Evolutionary conservation across 257 asterid genomes (phyloP).

Genomic region (Solanum pimpinellifolium): DNA sequence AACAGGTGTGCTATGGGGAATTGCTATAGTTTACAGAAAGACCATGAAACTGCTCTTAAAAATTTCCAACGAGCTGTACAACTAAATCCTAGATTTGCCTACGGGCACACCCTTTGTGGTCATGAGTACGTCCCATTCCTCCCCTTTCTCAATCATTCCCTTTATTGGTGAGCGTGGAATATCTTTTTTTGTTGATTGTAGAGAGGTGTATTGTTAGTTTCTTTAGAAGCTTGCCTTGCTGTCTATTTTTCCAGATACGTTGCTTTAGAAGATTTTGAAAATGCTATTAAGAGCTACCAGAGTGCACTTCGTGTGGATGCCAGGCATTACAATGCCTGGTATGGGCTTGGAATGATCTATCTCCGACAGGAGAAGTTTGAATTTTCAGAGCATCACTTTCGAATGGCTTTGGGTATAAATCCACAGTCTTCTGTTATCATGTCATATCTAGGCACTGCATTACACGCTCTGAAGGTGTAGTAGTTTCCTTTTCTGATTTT

Average conservation of each 20-base stretch:
- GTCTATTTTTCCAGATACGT: slow-evolving; percentile 49
- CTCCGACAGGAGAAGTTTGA: slow-evolving; percentile 88
- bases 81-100: slow-evolving; percentile 75
- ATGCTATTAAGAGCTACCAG: slow-evolving; percentile 74
- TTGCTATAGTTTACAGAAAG: slow-evolving; percentile 91
- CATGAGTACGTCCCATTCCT: slow-evolving; percentile 61
- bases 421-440: slow-evolving; percentile 85
- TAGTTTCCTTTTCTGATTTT: neutral
- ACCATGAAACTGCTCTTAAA: slow-evolving; percentile 87
- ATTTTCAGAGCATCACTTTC: slow-evolving; percentile 89
- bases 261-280: slow-evolving; percentile 89
- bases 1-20: slow-evolving; percentile 95
- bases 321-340: slow-evolving; percentile 97
- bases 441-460: slow-evolving; percentile 89
- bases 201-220: neutral
- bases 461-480: slow-evolving; percentile 75
- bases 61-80: slow-evolving; percentile 96
- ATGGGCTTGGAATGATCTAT: slow-evolving; percentile 96
- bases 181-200: neutral
- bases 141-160: neutral
- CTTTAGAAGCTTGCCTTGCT: neutral
- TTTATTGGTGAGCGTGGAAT: neutral
- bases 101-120: slow-evolving; percentile 88
- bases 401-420: slow-evolving; percentile 79
- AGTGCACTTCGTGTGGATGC: slow-evolving; percentile 74